These are phyloP conservation scores for Hypholoma sublateritium DNA, from an alignment of 768 basidiomycete genomes.

Conservation along the genomic window DNA sequence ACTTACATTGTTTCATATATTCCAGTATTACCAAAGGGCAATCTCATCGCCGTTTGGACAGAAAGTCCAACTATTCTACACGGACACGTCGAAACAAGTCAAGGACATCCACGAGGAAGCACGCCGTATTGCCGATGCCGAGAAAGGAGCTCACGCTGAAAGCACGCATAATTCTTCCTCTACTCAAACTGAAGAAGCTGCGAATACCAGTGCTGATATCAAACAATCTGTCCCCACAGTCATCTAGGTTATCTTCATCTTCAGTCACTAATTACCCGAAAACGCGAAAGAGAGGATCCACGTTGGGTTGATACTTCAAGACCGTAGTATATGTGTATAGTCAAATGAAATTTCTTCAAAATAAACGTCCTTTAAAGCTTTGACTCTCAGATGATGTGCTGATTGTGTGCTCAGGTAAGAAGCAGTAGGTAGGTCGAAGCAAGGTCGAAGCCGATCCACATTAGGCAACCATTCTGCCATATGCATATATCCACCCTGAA, in stretches of 20 bases:
- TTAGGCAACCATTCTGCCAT: too few species aligned
- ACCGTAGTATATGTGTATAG: too few species aligned
- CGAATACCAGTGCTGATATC: slow-evolving; percentile 1
- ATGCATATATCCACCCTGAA: too few species aligned
- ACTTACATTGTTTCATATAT: not conserved
- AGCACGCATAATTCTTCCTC: slow-evolving; percentile 11
- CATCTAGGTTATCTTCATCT: not conserved
- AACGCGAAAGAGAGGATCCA: too few species aligned
- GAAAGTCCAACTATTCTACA: slow-evolving; percentile 82
- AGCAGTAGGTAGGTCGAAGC: too few species aligned
- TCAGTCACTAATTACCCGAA: too few species aligned
- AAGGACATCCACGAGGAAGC: slow-evolving; percentile 94
- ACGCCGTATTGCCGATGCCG: slow-evolving; percentile 66
- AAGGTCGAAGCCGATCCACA: too few species aligned
- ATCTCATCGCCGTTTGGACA: slow-evolving; percentile 75
- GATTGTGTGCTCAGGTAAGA: too few species aligned
- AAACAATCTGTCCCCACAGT: not conserved
- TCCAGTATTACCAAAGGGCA: slow-evolving; percentile 77
- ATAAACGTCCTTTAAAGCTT: too few species aligned
- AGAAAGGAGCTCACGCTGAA: slow-evolving; percentile 38
- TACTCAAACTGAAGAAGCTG: slow-evolving; percentile 1
- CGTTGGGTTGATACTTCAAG: too few species aligned
- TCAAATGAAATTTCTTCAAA: too few species aligned
- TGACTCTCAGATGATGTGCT: too few species aligned
- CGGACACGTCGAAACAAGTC: slow-evolving; percentile 83